Evolutionary conservation across 2,329 filamentous ascomycete genomes (phyloP), one percentile per base, ranked within the genome.

Genomic region (Penicillium sp.): DNA sequence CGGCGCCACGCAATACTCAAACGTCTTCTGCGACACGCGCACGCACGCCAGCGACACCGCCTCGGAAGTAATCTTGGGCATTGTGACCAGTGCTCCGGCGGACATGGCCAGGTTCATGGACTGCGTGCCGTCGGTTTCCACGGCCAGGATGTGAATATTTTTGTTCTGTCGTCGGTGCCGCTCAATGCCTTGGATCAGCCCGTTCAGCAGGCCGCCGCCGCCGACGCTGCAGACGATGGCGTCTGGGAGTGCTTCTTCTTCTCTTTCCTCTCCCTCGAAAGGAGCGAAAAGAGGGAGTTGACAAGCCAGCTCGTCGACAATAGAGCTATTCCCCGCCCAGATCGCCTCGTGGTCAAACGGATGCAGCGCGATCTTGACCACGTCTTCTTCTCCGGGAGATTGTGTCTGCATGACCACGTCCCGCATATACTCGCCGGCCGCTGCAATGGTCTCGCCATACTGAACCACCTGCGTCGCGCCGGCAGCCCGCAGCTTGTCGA

Each of bases 151-250:
- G 20, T 78, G 74, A 20, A 77, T 53, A 62, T 79, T 66, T 26
- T 64, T 65, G n/a, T 46, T 62, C 60, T 56, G 67, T 75, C 68
- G 75, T 63, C 69, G 61, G 61, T 73, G 69, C 45, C 75, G 71
- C 65, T 86, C 81, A 23, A 92, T 76, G 9, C 88, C 89, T 67
- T 86, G 78, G 72, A 89, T 83, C 56, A 96, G 74, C 4, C 91
- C 91, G 65, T 87, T 89, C 52, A 96, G 80, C 21, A 95, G 74
- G 0, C 91, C 90, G 16, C 91, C 91, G 9, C 91, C 91, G 6
- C 91, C 91, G 38, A 92, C 89, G 58, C 81, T 87, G 72, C 89
- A 93, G 46, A 94, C 81, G 12, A 96, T 78, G 3, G 81, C 88
- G 64, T 91, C 86, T 9, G 77, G 75, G 16, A 76, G 61, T 2